Conservation (phyloP, 371 early-diverging fungal species). For the Gilbertella persicaria region DNA sequence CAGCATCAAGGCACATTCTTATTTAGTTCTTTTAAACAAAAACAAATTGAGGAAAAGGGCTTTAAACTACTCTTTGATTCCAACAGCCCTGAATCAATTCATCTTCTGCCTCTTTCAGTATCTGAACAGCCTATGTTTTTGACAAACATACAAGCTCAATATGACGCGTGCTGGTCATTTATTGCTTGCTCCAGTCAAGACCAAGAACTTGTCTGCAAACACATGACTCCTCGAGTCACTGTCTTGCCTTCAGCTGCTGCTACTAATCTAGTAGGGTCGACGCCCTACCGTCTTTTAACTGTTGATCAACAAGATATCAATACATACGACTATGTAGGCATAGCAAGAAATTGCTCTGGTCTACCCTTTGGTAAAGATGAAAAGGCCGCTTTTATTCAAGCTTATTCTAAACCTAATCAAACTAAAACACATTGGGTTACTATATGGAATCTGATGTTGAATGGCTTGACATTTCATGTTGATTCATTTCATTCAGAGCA, state of each 20-base stretch:
- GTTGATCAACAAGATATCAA: not conserved
- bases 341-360: constrained; percentile 43
- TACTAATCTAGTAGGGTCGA: not conserved
- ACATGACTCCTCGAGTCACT: not conserved
- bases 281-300: constrained; percentile 6
- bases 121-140: not conserved
- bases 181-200: not conserved
- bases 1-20: not conserved
- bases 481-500: not conserved
- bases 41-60: not conserved
- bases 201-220: not conserved
- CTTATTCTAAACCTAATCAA: constrained; percentile 1
- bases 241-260: constrained; percentile 13
- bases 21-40: not conserved
- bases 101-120: not conserved
- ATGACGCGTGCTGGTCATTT: constrained; percentile 11
- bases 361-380: not conserved
- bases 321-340: constrained; percentile 46
- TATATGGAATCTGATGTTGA: constrained; percentile 4
- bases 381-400: constrained; percentile 27
- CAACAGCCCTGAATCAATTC: not conserved
- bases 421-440: not conserved
- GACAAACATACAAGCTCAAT: constrained; percentile 8
- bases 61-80: not conserved
- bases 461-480: not conserved